These are phyloP conservation scores for Lichtheimia ornata DNA, from an alignment of 371 early-diverging fungal species.

Conservation along the genomic window DNA sequence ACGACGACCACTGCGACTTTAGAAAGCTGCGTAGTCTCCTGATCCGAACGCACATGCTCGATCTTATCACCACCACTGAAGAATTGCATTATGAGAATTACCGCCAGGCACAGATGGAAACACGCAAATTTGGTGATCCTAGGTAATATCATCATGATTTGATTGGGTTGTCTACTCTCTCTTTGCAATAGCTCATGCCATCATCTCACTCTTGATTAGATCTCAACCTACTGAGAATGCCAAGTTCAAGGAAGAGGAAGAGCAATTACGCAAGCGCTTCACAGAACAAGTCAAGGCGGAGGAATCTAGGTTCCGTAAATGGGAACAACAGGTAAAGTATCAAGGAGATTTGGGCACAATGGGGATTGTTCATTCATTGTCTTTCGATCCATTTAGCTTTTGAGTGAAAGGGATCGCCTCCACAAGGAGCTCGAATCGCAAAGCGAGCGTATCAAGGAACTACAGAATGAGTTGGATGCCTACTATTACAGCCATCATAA, in stretches of 20 bases:
- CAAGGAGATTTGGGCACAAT: background rate
- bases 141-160: constrained; percentile 49
- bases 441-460: constrained; percentile 84
- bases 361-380: constrained; percentile 44
- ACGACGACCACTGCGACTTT: constrained; percentile 92
- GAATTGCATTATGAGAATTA: constrained; percentile 93
- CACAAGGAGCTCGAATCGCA: constrained; percentile 95
- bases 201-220: background rate
- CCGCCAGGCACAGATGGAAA: constrained; percentile 83
- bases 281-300: constrained; percentile 94
- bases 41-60: constrained; percentile 94
- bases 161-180: no score
- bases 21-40: constrained; percentile 91
- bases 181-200: no score
- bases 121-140: constrained; percentile 79
- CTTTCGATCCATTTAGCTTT: constrained; percentile 20
- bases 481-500: constrained; percentile 42
- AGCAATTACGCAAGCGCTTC: constrained; percentile 84
- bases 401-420: constrained; percentile 94
- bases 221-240: constrained; percentile 62
- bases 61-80: constrained; percentile 88
- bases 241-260: constrained; percentile 96
- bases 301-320: constrained; percentile 91
- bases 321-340: constrained; percentile 85
- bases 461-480: constrained; percentile 81